Conservation (phyloP, 768 basidiomycete species). For the Panaeolus papilionaceus region DNA sequence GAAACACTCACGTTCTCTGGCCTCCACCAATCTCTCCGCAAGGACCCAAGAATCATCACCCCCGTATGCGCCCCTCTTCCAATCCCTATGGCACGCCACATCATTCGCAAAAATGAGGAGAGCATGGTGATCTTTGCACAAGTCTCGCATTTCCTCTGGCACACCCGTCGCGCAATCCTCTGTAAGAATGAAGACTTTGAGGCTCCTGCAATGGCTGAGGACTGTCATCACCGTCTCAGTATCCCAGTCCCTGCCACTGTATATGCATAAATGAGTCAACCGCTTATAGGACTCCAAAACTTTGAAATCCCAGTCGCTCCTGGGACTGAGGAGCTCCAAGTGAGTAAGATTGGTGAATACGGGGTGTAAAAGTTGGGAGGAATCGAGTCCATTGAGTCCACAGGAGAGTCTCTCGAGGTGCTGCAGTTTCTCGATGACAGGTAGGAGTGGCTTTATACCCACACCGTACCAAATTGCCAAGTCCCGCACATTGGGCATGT, state of each 20-base stretch:
- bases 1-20: conserved; percentile 1
- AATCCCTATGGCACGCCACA: conserved; percentile 10
- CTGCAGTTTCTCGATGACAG: neutral
- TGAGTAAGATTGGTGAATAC: conserved; percentile 7
- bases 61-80: conserved; percentile 6
- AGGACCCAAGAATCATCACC: conserved; percentile 8
- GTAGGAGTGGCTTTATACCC: neutral
- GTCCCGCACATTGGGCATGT: conserved; percentile 4
- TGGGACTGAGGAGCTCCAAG: neutral
- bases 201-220: neutral
- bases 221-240: neutral
- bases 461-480: conserved; percentile 2
- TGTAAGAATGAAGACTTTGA: neutral
- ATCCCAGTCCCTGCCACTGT: neutral
- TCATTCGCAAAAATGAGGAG: conserved; percentile 3
- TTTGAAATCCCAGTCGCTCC: neutral
- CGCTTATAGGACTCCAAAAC: neutral
- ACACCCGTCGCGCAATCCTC: neutral
- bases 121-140: neutral
- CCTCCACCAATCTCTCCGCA: conserved; percentile 11
- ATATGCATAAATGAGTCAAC: neutral
- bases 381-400: neutral
- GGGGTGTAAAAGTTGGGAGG: neutral
- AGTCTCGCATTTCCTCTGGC: neutral
- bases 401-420: neutral